Percentiles rank a stretch among this genome's conserved stretches.
These are phyloP conservation scores for Leptodontidium sp. DNA, from an alignment of 2,329 filamentous ascomycete species.

Conservation along the genomic window DNA sequence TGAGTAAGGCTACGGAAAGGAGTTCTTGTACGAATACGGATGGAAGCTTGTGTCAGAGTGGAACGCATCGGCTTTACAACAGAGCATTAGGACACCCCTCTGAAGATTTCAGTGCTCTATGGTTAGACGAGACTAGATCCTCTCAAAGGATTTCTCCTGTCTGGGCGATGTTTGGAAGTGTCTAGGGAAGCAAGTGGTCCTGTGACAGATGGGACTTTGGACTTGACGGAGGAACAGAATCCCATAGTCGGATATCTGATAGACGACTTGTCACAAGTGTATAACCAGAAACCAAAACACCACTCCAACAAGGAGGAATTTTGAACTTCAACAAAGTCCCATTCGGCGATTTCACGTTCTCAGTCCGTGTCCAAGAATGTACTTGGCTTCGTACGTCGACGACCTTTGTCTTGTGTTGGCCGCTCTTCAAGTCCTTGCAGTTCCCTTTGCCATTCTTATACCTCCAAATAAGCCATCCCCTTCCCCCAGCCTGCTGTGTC, in stretches of 20 bases:
- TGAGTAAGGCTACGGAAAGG: slow-evolving; percentile 18
- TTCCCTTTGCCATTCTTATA: not conserved
- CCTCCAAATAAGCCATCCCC: not conserved
- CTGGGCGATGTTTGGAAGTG: too few relatives aligned
- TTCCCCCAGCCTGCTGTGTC: not conserved
- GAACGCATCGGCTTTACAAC: not conserved
- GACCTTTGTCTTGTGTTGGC: not conserved
- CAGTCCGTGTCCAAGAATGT: too few relatives aligned
- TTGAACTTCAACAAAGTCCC: too few relatives aligned
- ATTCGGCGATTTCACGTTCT: not conserved
- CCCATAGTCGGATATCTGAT: too few relatives aligned
- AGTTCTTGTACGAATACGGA: not conserved
- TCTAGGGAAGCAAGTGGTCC: not conserved
- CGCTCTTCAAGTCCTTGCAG: not conserved
- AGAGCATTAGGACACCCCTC: not conserved
- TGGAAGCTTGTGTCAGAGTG: not conserved
- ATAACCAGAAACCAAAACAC: not conserved
- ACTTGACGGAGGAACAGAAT: not conserved
- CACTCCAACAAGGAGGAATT: not conserved
- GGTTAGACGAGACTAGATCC: not conserved
- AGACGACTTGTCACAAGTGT: not conserved
- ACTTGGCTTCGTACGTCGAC: too few relatives aligned
- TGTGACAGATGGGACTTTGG: not conserved
- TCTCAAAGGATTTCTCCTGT: not conserved
- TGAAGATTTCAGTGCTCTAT: not conserved